Conservation (phyloP, 441 rosid genomes). For the Gossypium aridum region DNA sequence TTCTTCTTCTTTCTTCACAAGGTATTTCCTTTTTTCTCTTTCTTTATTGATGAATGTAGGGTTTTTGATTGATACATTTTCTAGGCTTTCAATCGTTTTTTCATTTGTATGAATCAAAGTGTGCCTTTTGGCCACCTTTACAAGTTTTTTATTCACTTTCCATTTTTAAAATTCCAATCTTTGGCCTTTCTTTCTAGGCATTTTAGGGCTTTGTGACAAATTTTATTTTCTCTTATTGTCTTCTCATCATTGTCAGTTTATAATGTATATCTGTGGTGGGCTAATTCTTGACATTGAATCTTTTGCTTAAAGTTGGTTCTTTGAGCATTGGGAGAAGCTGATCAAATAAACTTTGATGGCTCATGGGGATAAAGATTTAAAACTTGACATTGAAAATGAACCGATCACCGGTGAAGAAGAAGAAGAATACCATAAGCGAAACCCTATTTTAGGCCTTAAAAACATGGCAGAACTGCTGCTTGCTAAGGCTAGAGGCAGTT, state of each 20-base stretch:
- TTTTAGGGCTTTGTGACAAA: no score
- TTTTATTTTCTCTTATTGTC: no score
- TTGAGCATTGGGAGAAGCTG: constrained; percentile 5
- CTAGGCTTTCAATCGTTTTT: constrained; percentile 13
- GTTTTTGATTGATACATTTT: background rate
- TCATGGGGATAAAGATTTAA: constrained; percentile 27
- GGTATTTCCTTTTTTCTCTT: constrained; percentile 9
- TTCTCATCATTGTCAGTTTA: no score
- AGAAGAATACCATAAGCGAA: constrained; percentile 25
- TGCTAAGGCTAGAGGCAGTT: constrained; percentile 27
- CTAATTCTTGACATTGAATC: constrained; percentile 11
- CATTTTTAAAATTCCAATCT: no score
- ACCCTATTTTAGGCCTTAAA: constrained; percentile 16
- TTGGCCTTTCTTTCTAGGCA: constrained; percentile 5
- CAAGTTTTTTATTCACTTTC: no score
- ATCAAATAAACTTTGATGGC: constrained; percentile 11
- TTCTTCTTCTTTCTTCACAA: constrained; percentile 25
- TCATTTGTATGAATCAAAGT: constrained; percentile 11
- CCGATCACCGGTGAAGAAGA: constrained; percentile 21
- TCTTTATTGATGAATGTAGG: constrained; percentile 10
- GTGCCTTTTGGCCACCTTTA: background rate
- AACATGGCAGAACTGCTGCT: constrained; percentile 26
- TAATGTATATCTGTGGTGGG: constrained; percentile 9
- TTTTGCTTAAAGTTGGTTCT: constrained; percentile 5
- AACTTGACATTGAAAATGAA: constrained; percentile 70